Conservation (phyloP, 2,329 filamentous ascomycete genomes). For the Calonectria crousiana region DNA sequence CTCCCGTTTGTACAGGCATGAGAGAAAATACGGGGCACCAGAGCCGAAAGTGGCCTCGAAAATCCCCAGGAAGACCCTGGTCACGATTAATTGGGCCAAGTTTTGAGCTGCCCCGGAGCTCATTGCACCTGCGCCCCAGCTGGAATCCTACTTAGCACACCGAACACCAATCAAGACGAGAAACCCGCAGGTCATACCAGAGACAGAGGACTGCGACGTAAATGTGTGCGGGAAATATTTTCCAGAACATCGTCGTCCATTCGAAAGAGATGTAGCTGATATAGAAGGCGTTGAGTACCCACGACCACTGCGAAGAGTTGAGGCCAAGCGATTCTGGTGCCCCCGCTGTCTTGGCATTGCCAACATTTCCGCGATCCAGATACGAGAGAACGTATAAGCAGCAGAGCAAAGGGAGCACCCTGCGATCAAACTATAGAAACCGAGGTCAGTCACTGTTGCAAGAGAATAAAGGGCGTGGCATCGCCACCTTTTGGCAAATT, state of each 20-base stretch:
- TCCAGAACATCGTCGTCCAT: slow-evolving; percentile 39
- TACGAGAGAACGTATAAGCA: slow-evolving; percentile 38
- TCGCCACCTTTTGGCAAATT: neutral
- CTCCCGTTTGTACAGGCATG: slow-evolving; percentile 24
- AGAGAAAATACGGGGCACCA: slow-evolving; percentile 34
- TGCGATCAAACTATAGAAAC: slow-evolving; percentile 30
- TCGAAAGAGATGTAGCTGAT: slow-evolving; percentile 35
- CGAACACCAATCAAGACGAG: neutral
- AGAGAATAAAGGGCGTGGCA: neutral
- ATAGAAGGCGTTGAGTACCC: slow-evolving; percentile 39
- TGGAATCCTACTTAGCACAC: neutral
- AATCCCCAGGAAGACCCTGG: slow-evolving; percentile 20
- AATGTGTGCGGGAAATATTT: slow-evolving; percentile 30
- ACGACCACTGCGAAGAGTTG: slow-evolving; percentile 29
- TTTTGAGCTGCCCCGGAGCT: slow-evolving; percentile 27
- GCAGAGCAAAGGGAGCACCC: slow-evolving; percentile 33
- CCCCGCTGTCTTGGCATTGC: slow-evolving; percentile 36
- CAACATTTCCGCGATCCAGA: slow-evolving; percentile 37
- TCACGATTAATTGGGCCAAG: slow-evolving; percentile 22
- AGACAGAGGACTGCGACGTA: slow-evolving; percentile 31
- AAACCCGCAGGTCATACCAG: slow-evolving; percentile 14
- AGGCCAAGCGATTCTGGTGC: slow-evolving; percentile 29
- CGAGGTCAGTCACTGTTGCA: neutral
- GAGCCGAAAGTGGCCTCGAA: slow-evolving; percentile 38
- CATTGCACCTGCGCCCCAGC: slow-evolving; percentile 37